Evolutionary conservation across 805 yeast genomes (phyloP).

Genomic region (Yamadazyma paraphyllophila): DNA sequence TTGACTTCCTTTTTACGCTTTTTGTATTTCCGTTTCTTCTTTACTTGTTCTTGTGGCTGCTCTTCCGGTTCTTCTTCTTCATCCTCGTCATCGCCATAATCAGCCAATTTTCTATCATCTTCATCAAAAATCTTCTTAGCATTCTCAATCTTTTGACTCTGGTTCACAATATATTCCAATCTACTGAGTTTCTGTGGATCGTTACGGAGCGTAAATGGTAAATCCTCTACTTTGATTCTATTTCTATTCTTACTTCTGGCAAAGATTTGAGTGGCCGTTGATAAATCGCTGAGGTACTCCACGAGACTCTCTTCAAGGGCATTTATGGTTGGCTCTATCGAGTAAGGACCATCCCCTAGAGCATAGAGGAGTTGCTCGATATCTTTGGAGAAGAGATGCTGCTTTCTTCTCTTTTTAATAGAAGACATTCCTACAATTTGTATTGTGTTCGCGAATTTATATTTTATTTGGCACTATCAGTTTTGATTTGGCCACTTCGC

Average conservation of each 20-base stretch:
- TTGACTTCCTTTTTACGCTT: slow-evolving; percentile 8
- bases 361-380: slow-evolving; percentile 41
- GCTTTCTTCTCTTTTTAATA: slow-evolving; percentile 24
- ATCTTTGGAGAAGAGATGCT: slow-evolving; percentile 39
- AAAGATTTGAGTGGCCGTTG: slow-evolving; percentile 29
- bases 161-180: slow-evolving; percentile 39
- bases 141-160: slow-evolving; percentile 33
- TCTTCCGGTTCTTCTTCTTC: slow-evolving; percentile 7
- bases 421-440: slow-evolving; percentile 2
- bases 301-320: slow-evolving; percentile 39
- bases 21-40: slow-evolving; percentile 7
- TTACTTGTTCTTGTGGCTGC: slow-evolving; percentile 5
- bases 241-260: slow-evolving; percentile 39
- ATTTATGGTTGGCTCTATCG: slow-evolving; percentile 36
- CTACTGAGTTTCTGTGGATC: slow-evolving; percentile 44
- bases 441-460: not conserved
- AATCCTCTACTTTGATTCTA: slow-evolving; percentile 41
- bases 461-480: not conserved
- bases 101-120: slow-evolving; percentile 18
- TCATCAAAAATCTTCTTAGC: slow-evolving; percentile 43
- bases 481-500: not conserved
- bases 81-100: slow-evolving; percentile 9
- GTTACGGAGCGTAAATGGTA: slow-evolving; percentile 39
- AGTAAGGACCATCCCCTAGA: slow-evolving; percentile 42
- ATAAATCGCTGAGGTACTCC: slow-evolving; percentile 36